Conservation (phyloP, 257 asterid species). For the Hygrophila difformis region DNA sequence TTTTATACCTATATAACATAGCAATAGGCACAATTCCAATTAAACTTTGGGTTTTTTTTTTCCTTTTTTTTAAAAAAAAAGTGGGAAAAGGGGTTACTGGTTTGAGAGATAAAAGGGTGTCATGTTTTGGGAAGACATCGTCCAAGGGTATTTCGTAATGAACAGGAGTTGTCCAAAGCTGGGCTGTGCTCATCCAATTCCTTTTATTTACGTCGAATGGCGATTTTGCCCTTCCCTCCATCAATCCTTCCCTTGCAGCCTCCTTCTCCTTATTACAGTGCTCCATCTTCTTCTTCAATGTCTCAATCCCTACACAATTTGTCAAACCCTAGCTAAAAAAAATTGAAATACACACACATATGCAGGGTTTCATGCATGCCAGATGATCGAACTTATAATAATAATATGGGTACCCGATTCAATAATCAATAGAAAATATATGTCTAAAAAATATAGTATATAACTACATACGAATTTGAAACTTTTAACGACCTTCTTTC, state of each 20-base stretch:
- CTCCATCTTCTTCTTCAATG: constrained; percentile 32
- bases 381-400: too few relatives aligned
- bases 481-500: constrained; percentile 32
- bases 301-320: constrained; percentile 51
- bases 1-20: too few relatives aligned
- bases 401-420: too few relatives aligned
- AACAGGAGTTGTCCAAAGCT: constrained; percentile 46
- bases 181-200: constrained; percentile 46
- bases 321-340: background rate
- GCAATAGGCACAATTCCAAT: too few relatives aligned
- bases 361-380: background rate
- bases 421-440: too few relatives aligned
- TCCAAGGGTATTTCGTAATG: constrained; percentile 22
- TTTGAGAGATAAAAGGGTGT: constrained; percentile 13
- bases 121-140: constrained; percentile 11
- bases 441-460: too few relatives aligned
- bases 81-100: too few relatives aligned
- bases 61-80: too few relatives aligned
- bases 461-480: too few relatives aligned
- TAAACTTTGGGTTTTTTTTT: too few relatives aligned
- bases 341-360: background rate
- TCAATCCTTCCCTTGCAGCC: constrained; percentile 23
- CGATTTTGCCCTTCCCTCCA: constrained; percentile 24
- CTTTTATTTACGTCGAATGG: constrained; percentile 37
- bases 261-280: constrained; percentile 8